phyloP scores from a whole-genome alignment of 805 yeast genomes.

The Kuraishia capsulata region DNA sequence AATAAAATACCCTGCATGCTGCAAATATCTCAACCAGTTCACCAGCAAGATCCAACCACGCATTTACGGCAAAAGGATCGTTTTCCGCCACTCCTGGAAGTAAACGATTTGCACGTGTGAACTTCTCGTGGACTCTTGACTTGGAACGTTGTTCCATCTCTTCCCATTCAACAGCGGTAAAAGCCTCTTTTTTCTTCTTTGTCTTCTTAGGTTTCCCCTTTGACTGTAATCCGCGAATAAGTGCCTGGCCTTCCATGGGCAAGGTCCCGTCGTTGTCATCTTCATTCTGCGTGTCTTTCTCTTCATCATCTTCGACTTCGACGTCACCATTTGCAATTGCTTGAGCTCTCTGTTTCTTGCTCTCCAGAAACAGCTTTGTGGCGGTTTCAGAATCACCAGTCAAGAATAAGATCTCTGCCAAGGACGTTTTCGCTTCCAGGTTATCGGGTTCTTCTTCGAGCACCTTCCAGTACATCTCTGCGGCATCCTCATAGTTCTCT shows the following conservation, averaged over 20 bases:
- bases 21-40: slow-evolving; percentile 80
- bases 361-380: slow-evolving; percentile 42
- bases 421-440: slow-evolving; percentile 62
- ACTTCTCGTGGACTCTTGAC: slow-evolving; percentile 33
- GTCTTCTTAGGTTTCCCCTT: slow-evolving; percentile 12
- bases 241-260: slow-evolving; percentile 14
- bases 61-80: slow-evolving; percentile 52
- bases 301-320: slow-evolving; percentile 8
- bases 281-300: slow-evolving; percentile 10
- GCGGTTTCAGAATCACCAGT: slow-evolving; percentile 54
- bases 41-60: slow-evolving; percentile 80
- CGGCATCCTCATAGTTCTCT: slow-evolving; percentile 61
- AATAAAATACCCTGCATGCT: slow-evolving; percentile 68
- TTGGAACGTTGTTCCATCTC: slow-evolving; percentile 21
- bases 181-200: slow-evolving; percentile 10
- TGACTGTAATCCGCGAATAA: slow-evolving; percentile 18
- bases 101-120: slow-evolving; percentile 39
- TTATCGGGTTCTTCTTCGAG: slow-evolving; percentile 51
- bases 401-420: slow-evolving; percentile 76
- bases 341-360: slow-evolving; percentile 28
- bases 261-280: slow-evolving; percentile 8
- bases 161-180: slow-evolving; percentile 16
- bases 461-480: slow-evolving; percentile 44
- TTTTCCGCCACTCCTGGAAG: slow-evolving; percentile 36
- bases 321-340: slow-evolving; percentile 7